Percentiles rank a stretch among this genome's conserved stretches.
Conservation (phyloP, 371 early-diverging fungal genomes). For the Mortierella sp. region DNA sequence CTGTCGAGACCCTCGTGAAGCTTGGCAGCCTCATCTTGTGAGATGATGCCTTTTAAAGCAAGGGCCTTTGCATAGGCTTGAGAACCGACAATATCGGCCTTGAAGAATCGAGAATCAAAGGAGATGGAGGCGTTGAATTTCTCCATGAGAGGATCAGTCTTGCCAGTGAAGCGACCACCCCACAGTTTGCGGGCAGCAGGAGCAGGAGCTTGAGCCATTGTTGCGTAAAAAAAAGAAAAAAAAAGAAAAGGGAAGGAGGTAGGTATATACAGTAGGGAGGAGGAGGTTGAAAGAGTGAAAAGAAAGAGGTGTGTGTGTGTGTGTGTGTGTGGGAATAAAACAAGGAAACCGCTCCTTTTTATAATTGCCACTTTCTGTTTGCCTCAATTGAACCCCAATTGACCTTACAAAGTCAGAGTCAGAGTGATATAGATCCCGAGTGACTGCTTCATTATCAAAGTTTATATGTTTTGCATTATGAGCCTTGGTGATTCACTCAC, state of each 20-base stretch:
- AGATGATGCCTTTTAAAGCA: constrained; percentile 79
- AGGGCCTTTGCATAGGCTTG: constrained; percentile 94
- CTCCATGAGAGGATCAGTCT: constrained; percentile 96
- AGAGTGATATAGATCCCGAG: neutral
- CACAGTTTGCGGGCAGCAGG: constrained; percentile 72
- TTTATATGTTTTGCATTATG: neutral
- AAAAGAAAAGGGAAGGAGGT: neutral
- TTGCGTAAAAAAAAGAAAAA: neutral
- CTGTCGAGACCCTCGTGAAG: constrained; percentile 80
- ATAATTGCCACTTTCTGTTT: no score
- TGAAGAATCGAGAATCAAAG: constrained; percentile 93
- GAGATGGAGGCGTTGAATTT: constrained; percentile 94
- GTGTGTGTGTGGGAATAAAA: constrained; percentile 3
- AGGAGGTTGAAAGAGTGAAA: neutral
- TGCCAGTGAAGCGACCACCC: constrained; percentile 91
- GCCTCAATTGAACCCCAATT: no score
- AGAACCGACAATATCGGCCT: constrained; percentile 90
- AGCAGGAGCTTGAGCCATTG: constrained; percentile 22
- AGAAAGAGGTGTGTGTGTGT: neutral
- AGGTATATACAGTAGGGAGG: neutral
- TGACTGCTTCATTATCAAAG: neutral
- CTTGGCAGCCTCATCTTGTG: constrained; percentile 76
- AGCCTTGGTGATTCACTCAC: no score
- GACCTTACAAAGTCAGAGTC: no score
- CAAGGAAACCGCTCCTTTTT: neutral